Percentiles rank a stretch among this genome's conserved stretches.
Evolutionary conservation across 306 rosid genomes (phyloP).

Genomic region (Prunus mira): DNA sequence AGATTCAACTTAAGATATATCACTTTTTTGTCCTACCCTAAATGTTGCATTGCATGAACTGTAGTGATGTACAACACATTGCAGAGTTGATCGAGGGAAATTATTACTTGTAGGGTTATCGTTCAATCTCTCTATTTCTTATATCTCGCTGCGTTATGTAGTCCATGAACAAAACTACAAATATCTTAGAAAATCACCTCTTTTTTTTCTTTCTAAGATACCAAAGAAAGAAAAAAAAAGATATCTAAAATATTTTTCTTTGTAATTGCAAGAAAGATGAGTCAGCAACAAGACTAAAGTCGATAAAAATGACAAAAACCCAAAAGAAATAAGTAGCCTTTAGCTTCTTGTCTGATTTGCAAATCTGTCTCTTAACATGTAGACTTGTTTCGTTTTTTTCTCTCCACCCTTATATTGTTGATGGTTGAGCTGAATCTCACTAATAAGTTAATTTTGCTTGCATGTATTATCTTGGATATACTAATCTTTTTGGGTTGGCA

Average conservation of each 20-base stretch:
- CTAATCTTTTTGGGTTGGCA: slow-evolving; percentile 24
- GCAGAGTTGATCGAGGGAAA: too few species aligned
- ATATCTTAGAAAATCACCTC: too few species aligned
- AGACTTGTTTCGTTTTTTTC: slow-evolving; percentile 3
- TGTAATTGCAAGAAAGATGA: slow-evolving; percentile 24
- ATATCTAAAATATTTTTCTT: not conserved
- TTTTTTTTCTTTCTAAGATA: not conserved
- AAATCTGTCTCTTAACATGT: not conserved
- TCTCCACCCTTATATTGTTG: not conserved
- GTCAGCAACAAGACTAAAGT: slow-evolving; percentile 35
- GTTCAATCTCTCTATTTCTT: too few species aligned
- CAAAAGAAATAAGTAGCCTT: not conserved
- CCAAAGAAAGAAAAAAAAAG: not conserved
- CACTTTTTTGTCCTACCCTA: not conserved
- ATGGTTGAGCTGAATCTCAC: slow-evolving; percentile 8
- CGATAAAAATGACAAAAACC: slow-evolving; percentile 29
- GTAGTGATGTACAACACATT: too few species aligned
- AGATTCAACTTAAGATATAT: not conserved
- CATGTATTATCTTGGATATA: slow-evolving; percentile 14
- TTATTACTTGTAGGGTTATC: too few species aligned
- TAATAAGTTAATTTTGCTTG: slow-evolving; percentile 25
- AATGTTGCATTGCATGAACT: not conserved
- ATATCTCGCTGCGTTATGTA: too few species aligned
- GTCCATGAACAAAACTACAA: too few species aligned
- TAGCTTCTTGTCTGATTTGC: slow-evolving; percentile 1